These are phyloP conservation scores for Euphorbia pulcherrima DNA, from an alignment of 345 rosid species.

Conservation along the genomic window DNA sequence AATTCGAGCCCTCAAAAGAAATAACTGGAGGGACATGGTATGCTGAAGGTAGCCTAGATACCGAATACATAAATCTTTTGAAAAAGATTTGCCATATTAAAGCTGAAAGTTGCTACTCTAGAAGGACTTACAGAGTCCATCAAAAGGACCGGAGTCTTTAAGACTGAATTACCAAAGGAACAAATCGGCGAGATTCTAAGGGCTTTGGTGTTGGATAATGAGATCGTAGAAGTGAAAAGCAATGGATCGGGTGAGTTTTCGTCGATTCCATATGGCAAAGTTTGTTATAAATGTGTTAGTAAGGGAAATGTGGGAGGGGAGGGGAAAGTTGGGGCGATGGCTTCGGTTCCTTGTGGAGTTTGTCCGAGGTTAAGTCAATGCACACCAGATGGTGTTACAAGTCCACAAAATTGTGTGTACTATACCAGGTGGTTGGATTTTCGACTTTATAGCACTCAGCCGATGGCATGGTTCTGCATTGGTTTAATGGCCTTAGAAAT, in stretches of 20 bases:
- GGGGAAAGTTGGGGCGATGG: conserved; percentile 45
- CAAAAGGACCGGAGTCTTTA: conserved; percentile 31
- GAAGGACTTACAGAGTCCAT: conserved; percentile 39
- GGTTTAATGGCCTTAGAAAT: neutral
- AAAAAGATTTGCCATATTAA: conserved; percentile 41
- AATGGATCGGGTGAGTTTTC: conserved; percentile 54
- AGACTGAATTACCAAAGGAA: conserved; percentile 29
- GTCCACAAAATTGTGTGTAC: conserved; percentile 59
- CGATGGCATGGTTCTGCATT: neutral
- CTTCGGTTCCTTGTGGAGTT: conserved; percentile 77
- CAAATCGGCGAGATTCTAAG: conserved; percentile 57
- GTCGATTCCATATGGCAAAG: conserved; percentile 39
- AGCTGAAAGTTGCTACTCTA: conserved; percentile 42
- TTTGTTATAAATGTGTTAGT: conserved; percentile 43
- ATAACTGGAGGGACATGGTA: conserved; percentile 85
- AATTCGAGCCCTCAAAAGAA: conserved; percentile 62
- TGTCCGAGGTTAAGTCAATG: conserved; percentile 62
- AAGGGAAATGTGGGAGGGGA: conserved; percentile 36
- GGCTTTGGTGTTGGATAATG: conserved; percentile 65
- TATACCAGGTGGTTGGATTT: conserved; percentile 72
- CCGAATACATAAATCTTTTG: conserved; percentile 34
- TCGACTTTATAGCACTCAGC: conserved; percentile 17
- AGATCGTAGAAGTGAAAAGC: conserved; percentile 55
- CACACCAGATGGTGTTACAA: conserved; percentile 63
- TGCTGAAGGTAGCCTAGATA: conserved; percentile 52